These are phyloP conservation scores for Russula sp. DNA, from an alignment of 768 basidiomycete genomes.

Conservation along the genomic window DNA sequence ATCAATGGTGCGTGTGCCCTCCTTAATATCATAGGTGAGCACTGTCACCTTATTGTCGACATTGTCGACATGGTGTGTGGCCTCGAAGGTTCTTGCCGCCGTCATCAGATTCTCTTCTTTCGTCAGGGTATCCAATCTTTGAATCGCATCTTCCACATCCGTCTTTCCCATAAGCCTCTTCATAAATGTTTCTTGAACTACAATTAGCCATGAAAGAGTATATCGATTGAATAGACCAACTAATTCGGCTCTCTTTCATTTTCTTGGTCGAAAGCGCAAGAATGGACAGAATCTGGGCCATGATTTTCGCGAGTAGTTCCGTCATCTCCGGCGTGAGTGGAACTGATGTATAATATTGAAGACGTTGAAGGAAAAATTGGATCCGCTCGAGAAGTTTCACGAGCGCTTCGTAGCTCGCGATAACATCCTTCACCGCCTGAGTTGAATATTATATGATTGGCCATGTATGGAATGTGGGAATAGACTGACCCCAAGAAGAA, in stretches of 20 bases:
- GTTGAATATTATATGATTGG: background rate
- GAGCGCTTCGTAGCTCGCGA: constrained; percentile 5
- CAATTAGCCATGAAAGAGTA: background rate
- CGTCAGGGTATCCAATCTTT: constrained; percentile 7
- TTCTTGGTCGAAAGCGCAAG: constrained; percentile 2
- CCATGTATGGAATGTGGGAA: no score
- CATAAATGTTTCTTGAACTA: background rate
- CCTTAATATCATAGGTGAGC: background rate
- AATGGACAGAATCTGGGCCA: background rate
- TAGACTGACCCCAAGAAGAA: background rate
- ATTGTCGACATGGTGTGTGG: background rate
- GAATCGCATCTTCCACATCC: background rate
- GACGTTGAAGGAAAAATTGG: constrained; percentile 12
- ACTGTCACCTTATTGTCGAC: background rate
- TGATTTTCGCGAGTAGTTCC: constrained; percentile 2
- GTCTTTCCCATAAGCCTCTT: constrained; percentile 3
- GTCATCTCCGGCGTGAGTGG: background rate
- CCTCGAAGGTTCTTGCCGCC: background rate
- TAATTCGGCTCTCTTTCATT: background rate
- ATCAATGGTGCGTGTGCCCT: background rate
- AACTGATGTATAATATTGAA: background rate
- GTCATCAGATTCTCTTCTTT: constrained; percentile 7
- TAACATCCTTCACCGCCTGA: background rate
- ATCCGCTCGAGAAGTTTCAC: constrained; percentile 11
- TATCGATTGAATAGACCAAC: background rate